These are phyloP conservation scores for Trichoderma guizhouense DNA, from an alignment of 2,329 filamentous ascomycete genomes.

Conservation along the genomic window DNA sequence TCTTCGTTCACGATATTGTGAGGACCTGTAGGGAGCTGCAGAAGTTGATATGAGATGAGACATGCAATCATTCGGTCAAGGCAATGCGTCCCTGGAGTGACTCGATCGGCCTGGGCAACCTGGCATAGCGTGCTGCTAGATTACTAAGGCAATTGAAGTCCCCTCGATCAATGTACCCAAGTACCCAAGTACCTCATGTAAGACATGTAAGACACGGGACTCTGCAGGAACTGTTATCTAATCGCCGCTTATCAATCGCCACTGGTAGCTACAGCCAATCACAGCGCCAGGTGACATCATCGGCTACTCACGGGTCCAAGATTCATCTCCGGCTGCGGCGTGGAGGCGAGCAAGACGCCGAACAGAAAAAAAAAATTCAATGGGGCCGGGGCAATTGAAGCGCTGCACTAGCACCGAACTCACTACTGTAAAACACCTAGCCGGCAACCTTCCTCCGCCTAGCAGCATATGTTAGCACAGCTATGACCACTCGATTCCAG, in stretches of 20 bases:
- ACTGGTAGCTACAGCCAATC: slow-evolving; percentile 4
- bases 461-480: neutral
- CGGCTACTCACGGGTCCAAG: slow-evolving; percentile 16
- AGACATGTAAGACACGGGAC: neutral
- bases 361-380: neutral
- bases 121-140: neutral
- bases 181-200: neutral
- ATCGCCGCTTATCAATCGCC: slow-evolving; percentile 16
- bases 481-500: slow-evolving; percentile 12
- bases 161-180: neutral
- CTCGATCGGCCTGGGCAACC: slow-evolving; percentile 3
- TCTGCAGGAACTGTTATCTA: slow-evolving; percentile 9
- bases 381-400: neutral
- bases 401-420: neutral
- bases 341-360: neutral
- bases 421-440: neutral
- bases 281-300: slow-evolving; percentile 10
- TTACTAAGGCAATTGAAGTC: neutral
- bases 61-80: slow-evolving; percentile 12
- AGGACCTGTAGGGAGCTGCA: neutral
- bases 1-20: neutral
- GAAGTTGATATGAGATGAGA: neutral
- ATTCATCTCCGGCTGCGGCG: slow-evolving; percentile 18
- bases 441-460: neutral
- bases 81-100: slow-evolving; percentile 1